These are phyloP conservation scores for Blumeria graminis DNA, from an alignment of 2,329 filamentous ascomycete species.

Conservation along the genomic window DNA sequence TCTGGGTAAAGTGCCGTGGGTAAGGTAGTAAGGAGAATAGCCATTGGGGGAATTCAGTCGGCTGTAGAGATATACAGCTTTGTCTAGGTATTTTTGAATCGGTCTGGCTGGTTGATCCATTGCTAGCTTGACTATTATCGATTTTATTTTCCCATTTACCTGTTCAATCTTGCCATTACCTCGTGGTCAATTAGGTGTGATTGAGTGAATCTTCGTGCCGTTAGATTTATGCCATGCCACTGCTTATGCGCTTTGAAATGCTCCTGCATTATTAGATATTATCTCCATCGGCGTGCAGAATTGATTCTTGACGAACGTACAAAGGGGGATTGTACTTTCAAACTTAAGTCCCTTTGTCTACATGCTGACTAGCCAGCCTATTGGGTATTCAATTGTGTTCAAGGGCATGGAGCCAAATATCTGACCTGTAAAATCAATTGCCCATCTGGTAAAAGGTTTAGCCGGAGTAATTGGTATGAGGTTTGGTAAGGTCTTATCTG, in stretches of 20 bases:
- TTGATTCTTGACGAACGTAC: neutral
- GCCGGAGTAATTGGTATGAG: constrained; percentile 1
- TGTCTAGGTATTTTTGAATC: constrained; percentile 1
- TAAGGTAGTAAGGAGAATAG: constrained; percentile 1
- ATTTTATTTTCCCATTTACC: constrained; percentile 1
- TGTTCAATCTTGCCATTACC: constrained; percentile 2
- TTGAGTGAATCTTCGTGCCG: neutral
- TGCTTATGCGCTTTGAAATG: constrained; percentile 2
- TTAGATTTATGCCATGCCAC: constrained; percentile 1
- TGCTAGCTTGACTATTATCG: constrained; percentile 1
- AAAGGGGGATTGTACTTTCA: neutral
- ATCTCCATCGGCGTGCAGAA: neutral
- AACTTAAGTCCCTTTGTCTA: constrained; percentile 1
- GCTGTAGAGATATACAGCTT: neutral
- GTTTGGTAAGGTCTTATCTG: neutral
- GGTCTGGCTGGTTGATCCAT: constrained; percentile 1
- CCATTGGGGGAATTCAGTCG: constrained; percentile 1
- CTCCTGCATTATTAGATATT: constrained; percentile 1
- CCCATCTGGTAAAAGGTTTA: neutral
- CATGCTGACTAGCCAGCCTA: neutral
- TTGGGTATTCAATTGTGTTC: neutral
- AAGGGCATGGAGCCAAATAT: neutral
- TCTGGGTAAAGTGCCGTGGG: neutral
- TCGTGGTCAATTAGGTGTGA: neutral
- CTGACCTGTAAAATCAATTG: constrained; percentile 1